phyloP scores from a whole-genome alignment of 78 protist species.

The Protostelium mycophagum region DNA sequence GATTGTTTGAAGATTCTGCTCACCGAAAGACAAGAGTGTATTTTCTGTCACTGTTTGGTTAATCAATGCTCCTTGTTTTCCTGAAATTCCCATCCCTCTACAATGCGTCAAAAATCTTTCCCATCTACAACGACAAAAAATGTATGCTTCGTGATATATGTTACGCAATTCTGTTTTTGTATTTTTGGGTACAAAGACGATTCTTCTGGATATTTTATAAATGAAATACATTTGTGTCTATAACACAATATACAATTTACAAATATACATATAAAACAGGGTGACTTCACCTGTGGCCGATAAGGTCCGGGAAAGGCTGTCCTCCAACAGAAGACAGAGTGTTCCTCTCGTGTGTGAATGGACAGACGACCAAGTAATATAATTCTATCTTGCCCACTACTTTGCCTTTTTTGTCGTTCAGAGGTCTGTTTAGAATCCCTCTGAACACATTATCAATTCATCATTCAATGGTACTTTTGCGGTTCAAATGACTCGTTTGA shows the following conservation, averaged over 20 bases:
- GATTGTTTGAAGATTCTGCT: no score
- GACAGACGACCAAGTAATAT: not conserved
- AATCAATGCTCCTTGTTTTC: not conserved
- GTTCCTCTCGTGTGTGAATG: not conserved
- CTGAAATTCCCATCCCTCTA: not conserved
- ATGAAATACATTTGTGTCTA: no score
- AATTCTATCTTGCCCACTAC: not conserved
- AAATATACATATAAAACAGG: no score
- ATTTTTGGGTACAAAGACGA: no score
- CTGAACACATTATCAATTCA: no score
- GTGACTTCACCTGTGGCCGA: not conserved
- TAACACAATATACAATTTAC: no score
- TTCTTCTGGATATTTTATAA: no score
- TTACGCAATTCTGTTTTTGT: no score
- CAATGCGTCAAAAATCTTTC: not conserved
- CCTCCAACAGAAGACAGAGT: not conserved
- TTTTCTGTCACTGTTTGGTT: conserved; percentile 6
- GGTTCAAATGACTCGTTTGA: no score
- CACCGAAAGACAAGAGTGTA: conserved; percentile 9
- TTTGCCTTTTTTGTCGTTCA: not conserved
- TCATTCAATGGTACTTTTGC: no score
- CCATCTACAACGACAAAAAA: no score
- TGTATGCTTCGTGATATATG: not conserved
- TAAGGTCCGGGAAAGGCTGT: not conserved
- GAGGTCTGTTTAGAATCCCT: not conserved